Base-by-base conservation (phyloP, 208 protist genomes). In the Trypanosoma cruzi region DNA sequence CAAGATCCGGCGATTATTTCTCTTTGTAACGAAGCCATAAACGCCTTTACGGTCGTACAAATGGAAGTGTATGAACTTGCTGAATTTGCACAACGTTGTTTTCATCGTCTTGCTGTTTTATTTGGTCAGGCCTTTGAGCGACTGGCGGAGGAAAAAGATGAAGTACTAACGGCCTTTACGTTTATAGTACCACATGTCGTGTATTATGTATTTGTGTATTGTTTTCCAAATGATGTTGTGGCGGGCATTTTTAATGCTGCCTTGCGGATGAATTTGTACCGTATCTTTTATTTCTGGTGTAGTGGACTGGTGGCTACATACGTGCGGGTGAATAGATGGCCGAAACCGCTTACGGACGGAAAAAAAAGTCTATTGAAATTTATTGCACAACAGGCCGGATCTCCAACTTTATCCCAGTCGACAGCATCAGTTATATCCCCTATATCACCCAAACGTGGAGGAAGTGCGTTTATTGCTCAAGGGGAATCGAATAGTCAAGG, bases 201-300 rank as follows among this genome's bases (percentile, higher is more conserved):
- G 18, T 84, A 92, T 60, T 96, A 82, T 64, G 71, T 65, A 18
- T 73, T 92, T 4, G 61, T 85, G n/a, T 85, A 85, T 46, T 84
- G 80, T 68, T 96, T 96, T 52, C 88, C 89, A 2, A 94, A 94
- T 55, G 92, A 96, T 73, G 75, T 82, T 48, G 71, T 87, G 46
- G 85, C 90, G 8, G 79, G 79, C 40, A 2, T 93, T 22, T 92
- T 94, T 64, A 79, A 92, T 64, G 66, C 73, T 10, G 66, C 78
- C 29, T 88, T 94, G 60, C 84, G 89, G 59, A 60, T 82, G 10
- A 87, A 91, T 58, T 37, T 96, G 44, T 71, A 90, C 53, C 86
- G 85, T 5, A 72, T 89, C 32, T 84, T 93, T 54, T 86, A 81
- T 50, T 93, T 77, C 65, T 96, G 88, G 84, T 93, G 76, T 65